phyloP scores from a whole-genome alignment of 2,329 filamentous ascomycete genomes.

The Gliomastix tumulicola region DNA sequence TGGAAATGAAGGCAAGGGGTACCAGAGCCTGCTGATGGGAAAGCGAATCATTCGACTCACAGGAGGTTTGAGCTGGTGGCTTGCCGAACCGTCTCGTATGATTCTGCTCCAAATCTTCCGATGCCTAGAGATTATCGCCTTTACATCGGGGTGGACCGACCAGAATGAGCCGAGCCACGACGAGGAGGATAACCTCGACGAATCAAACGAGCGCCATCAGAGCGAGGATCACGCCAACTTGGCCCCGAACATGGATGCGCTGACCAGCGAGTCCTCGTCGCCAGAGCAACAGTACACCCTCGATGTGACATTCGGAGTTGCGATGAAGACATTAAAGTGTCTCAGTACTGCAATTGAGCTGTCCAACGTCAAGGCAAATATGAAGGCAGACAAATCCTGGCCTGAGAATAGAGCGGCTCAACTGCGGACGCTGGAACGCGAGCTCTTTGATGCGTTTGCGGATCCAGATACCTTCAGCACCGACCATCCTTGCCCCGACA shows the following conservation, averaged over 20 bases:
- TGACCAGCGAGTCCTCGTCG: neutral
- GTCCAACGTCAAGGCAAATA: neutral
- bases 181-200: neutral
- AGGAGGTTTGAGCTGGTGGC: neutral
- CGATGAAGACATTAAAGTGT: conserved; percentile 1
- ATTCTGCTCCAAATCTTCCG: conserved; percentile 1
- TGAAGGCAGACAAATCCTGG: neutral
- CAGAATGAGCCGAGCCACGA: neutral
- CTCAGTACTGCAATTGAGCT: neutral
- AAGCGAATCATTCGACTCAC: conserved; percentile 1
- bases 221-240: too few species aligned
- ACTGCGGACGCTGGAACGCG: neutral
- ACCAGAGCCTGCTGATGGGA: neutral
- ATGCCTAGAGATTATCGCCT: neutral
- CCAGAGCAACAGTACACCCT: neutral
- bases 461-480: neutral
- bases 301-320: neutral
- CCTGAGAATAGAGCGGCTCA: neutral
- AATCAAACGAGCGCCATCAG: neutral
- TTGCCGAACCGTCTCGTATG: neutral
- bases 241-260: neutral
- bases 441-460: neutral
- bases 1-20: neutral
- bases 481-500: neutral
- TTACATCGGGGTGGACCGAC: neutral